phyloP scores from a whole-genome alignment of 805 yeast species.

The Ogataea angusta region DNA sequence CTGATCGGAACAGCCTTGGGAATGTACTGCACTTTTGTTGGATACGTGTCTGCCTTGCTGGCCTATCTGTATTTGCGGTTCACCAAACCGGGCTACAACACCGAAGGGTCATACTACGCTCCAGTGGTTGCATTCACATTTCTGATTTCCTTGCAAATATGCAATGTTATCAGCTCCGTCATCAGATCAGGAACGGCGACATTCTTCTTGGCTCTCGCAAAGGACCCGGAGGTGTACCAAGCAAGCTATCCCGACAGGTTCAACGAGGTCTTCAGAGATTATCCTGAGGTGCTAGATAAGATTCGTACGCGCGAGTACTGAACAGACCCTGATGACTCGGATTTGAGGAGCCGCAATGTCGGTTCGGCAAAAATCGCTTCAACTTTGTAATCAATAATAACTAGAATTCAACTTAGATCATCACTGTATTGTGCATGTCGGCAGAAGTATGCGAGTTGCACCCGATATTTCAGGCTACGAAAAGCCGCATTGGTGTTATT shows the following conservation, averaged over 20 bases:
- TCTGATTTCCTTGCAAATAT: slow-evolving; percentile 68
- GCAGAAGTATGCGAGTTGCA: not conserved
- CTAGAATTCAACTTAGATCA: not conserved
- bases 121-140: slow-evolving; percentile 34
- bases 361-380: not conserved
- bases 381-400: not conserved
- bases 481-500: not conserved
- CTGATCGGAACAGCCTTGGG: slow-evolving; percentile 74
- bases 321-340: not conserved
- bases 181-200: slow-evolving; percentile 77
- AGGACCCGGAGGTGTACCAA: slow-evolving; percentile 78
- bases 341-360: slow-evolving; percentile 1
- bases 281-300: slow-evolving; percentile 46
- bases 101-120: slow-evolving; percentile 50
- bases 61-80: slow-evolving; percentile 67
- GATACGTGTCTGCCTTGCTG: slow-evolving; percentile 34
- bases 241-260: slow-evolving; percentile 60
- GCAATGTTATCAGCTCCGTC: slow-evolving; percentile 65
- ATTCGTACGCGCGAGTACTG: slow-evolving; percentile 30
- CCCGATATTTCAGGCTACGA: not conserved
- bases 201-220: slow-evolving; percentile 75
- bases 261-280: slow-evolving; percentile 45
- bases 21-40: slow-evolving; percentile 69
- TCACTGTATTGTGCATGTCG: not conserved
- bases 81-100: slow-evolving; percentile 49